Evolutionary conservation across 2,329 filamentous ascomycete genomes (phyloP).

Genomic region (Triangularia setosa): DNA sequence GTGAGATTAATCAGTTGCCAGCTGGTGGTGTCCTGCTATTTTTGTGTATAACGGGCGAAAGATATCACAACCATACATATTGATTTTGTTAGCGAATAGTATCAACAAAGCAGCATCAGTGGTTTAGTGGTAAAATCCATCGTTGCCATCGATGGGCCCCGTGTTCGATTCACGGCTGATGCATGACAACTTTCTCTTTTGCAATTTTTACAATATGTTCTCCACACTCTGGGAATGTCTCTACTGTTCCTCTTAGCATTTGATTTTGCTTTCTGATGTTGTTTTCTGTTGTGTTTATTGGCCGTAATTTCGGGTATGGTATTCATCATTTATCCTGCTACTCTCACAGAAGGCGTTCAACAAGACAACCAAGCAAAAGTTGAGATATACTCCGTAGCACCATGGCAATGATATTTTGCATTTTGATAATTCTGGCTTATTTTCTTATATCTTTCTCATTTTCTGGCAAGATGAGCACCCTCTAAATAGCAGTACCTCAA

Average conservation of each 20-base stretch:
- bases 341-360: too few relatives aligned
- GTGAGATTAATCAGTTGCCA: too few relatives aligned
- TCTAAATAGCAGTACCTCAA: too few relatives aligned
- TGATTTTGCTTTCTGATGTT: not conserved
- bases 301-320: too few relatives aligned
- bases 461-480: too few relatives aligned
- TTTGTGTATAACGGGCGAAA: too few relatives aligned
- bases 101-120: slow-evolving; percentile 30
- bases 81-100: not conserved
- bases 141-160: slow-evolving; percentile 50
- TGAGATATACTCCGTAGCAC: too few relatives aligned
- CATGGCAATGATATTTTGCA: not conserved
- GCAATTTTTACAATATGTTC: not conserved
- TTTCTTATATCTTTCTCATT: too few relatives aligned
- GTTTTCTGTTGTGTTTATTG: too few relatives aligned
- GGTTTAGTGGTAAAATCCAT: slow-evolving; percentile 54
- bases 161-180: slow-evolving; percentile 30
- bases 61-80: not conserved
- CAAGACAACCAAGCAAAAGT: too few relatives aligned
- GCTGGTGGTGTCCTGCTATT: too few relatives aligned
- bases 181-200: slow-evolving; percentile 11
- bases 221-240: not conserved
- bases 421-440: not conserved
- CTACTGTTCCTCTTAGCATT: not conserved
- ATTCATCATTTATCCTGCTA: too few relatives aligned